These are phyloP conservation scores for Pseudozyma pruni DNA, from an alignment of 1,284 basidiomycete genomes.

Conservation along the genomic window DNA sequence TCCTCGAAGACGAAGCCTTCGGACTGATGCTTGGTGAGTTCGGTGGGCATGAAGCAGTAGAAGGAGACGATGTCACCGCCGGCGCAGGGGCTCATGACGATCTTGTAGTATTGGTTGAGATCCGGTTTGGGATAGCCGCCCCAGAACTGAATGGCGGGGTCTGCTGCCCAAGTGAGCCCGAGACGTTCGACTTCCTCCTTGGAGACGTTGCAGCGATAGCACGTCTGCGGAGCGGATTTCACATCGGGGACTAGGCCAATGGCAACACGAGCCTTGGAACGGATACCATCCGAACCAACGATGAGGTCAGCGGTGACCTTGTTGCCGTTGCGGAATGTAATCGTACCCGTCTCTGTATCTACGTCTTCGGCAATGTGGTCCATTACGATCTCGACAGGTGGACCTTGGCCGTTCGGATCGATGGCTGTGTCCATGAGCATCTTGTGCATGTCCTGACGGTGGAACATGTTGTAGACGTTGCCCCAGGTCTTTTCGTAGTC, in stretches of 20 bases:
- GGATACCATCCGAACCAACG: slow-evolving; percentile 75
- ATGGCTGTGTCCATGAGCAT: slow-evolving; percentile 62
- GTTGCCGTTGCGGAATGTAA: slow-evolving; percentile 71
- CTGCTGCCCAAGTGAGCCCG: slow-evolving; percentile 67
- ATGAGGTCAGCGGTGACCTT: slow-evolving; percentile 73
- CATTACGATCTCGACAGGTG: slow-evolving; percentile 56
- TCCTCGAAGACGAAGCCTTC: slow-evolving; percentile 69
- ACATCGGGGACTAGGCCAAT: slow-evolving; percentile 49
- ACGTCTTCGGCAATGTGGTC: slow-evolving; percentile 68
- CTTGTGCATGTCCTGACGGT: slow-evolving; percentile 68
- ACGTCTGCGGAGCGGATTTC: slow-evolving; percentile 67
- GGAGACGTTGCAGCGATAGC: slow-evolving; percentile 69
- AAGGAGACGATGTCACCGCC: slow-evolving; percentile 68
- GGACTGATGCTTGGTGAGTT: slow-evolving; percentile 68
- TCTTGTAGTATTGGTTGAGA: slow-evolving; percentile 68
- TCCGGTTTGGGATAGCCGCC: slow-evolving; percentile 59
- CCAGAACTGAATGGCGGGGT: slow-evolving; percentile 69
- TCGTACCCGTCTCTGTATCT: slow-evolving; percentile 62
- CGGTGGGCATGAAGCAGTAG: slow-evolving; percentile 65
- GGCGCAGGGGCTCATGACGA: slow-evolving; percentile 68
- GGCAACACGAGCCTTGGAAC: slow-evolving; percentile 60
- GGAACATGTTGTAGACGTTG: slow-evolving; percentile 65
- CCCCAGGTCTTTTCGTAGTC: slow-evolving; percentile 51
- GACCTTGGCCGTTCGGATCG: slow-evolving; percentile 57
- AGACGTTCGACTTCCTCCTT: slow-evolving; percentile 62